Conservation (phyloP, 495 filamentous ascomycete species). For the Choiromyces venosus region DNA sequence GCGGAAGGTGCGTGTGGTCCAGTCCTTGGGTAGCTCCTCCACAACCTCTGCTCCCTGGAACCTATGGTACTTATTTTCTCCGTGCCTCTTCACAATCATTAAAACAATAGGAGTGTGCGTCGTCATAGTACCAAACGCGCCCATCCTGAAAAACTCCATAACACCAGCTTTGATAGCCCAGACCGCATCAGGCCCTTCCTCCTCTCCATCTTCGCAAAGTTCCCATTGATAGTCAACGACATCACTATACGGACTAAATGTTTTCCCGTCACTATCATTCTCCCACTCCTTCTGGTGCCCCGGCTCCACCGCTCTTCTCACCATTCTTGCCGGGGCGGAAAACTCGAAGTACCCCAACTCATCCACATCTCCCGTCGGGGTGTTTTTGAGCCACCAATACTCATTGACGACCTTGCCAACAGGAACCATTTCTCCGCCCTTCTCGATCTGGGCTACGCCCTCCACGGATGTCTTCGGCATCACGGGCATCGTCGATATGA, state of each 20-base stretch:
- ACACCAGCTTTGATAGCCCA: neutral
- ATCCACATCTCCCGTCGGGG: neutral
- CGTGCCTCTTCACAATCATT: neutral
- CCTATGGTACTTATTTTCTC: neutral
- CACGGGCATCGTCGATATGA: conserved; percentile 4
- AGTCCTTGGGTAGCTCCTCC: neutral
- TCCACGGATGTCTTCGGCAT: neutral
- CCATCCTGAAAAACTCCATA: neutral
- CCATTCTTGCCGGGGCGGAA: neutral
- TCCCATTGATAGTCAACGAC: neutral
- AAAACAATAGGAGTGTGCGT: neutral
- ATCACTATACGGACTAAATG: neutral
- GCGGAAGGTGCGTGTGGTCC: neutral
- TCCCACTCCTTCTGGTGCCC: neutral
- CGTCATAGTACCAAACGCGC: neutral
- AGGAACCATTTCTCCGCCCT: neutral
- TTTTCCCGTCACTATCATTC: neutral
- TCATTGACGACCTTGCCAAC: neutral
- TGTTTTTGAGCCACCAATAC: neutral
- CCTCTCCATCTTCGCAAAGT: neutral
- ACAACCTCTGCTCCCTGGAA: neutral
- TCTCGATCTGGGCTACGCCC: neutral
- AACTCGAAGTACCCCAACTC: conserved; percentile 1
- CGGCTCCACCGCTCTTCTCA: neutral
- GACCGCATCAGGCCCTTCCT: neutral